A percentile compares a stretch with the other conserved stretches of the same genome.
Evolutionary conservation across 495 filamentous ascomycete genomes (phyloP).

Genomic region (Chaetomium cochliodes): DNA sequence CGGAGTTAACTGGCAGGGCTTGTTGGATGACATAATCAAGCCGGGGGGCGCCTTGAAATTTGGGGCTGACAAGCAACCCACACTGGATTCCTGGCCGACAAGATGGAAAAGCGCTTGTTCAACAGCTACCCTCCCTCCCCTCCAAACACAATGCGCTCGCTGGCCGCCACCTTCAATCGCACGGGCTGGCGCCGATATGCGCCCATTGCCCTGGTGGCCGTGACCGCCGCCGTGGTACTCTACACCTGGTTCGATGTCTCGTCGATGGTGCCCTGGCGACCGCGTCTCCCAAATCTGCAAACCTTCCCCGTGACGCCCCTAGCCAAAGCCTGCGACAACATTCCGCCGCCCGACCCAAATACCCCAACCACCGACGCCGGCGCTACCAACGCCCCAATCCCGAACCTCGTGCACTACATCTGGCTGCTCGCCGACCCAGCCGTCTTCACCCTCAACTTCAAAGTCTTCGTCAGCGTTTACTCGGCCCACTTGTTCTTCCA

Average conservation of each 20-base stretch:
- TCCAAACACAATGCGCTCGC: neutral
- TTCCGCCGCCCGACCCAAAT: neutral
- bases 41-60: too few relatives aligned
- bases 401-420: slow-evolving; percentile 36
- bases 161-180: neutral
- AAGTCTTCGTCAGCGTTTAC: slow-evolving; percentile 30
- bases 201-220: neutral
- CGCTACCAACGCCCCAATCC: slow-evolving; percentile 21
- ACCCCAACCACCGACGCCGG: neutral
- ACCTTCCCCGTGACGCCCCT: slow-evolving; percentile 10
- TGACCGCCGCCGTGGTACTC: neutral
- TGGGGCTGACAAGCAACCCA: too few relatives aligned
- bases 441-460: slow-evolving; percentile 26
- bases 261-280: slow-evolving; percentile 1
- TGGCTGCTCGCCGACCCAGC: slow-evolving; percentile 29
- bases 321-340: slow-evolving; percentile 9
- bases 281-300: neutral
- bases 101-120: too few relatives aligned
- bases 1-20: too few relatives aligned
- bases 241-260: neutral
- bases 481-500: slow-evolving; percentile 26
- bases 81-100: too few relatives aligned
- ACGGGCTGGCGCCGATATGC: slow-evolving; percentile 5
- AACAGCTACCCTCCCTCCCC: neutral
- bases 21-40: too few relatives aligned